These are phyloP conservation scores for Paraphoma chrysanthemicola DNA, from an alignment of 2,329 filamentous ascomycete genomes.

Conservation along the genomic window DNA sequence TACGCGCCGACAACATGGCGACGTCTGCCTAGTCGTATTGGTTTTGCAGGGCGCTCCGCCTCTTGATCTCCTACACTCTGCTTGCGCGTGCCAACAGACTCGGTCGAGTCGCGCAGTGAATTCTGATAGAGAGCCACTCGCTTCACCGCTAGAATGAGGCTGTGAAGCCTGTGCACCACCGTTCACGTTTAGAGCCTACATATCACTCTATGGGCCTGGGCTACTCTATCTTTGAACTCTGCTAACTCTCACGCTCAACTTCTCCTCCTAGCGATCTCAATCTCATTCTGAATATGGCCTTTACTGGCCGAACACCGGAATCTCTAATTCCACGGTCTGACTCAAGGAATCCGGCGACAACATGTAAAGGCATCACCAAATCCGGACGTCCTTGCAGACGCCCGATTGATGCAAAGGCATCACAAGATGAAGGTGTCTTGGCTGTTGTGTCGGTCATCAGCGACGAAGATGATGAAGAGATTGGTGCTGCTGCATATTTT, in stretches of 20 bases:
- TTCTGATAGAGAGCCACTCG: neutral
- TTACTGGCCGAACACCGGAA: slow-evolving; percentile 71
- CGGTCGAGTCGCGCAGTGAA: neutral
- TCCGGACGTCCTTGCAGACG: slow-evolving; percentile 85
- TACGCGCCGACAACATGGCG: slow-evolving; percentile 19
- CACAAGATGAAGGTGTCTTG: slow-evolving; percentile 48
- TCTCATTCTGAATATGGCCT: slow-evolving; percentile 31
- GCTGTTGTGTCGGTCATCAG: slow-evolving; percentile 48
- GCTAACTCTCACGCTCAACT: neutral
- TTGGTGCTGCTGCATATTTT: slow-evolving; percentile 69
- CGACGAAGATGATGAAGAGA: slow-evolving; percentile 56
- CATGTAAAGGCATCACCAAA: slow-evolving; percentile 86
- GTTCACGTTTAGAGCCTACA: neutral
- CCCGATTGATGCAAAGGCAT: slow-evolving; percentile 62
- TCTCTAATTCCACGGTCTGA: slow-evolving; percentile 78
- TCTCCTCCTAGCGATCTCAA: neutral
- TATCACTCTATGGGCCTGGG: neutral
- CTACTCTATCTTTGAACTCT: neutral
- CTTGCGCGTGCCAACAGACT: neutral
- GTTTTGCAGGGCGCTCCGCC: slow-evolving; percentile 8
- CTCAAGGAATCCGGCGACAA: slow-evolving; percentile 81
- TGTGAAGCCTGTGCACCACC: neutral
- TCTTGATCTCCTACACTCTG: neutral
- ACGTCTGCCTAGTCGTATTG: slow-evolving; percentile 15
- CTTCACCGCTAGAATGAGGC: slow-evolving; percentile 9